phyloP scores from a whole-genome alignment of 306 rosid species.

The Geum urbanum region DNA sequence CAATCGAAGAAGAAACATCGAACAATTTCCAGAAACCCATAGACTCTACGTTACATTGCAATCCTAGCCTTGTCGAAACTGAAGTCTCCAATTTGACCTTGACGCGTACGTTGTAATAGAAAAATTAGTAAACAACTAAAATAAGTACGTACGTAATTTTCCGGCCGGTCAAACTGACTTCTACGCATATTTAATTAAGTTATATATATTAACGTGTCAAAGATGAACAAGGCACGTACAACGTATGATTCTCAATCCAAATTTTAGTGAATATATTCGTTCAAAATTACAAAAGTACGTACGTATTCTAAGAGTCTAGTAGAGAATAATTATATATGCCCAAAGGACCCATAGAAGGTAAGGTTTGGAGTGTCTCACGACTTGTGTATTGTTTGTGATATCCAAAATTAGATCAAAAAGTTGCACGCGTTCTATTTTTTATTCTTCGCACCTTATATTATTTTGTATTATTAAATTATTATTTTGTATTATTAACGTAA shows the following conservation, averaged over 20 bases:
- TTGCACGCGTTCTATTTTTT: no score
- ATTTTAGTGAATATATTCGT: background rate
- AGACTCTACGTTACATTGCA: no score
- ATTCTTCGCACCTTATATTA: no score
- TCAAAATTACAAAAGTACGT: background rate
- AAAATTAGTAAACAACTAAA: background rate
- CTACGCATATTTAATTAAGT: no score
- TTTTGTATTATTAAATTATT: no score
- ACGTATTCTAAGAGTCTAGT: background rate
- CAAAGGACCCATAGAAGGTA: no score
- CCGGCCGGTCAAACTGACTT: background rate
- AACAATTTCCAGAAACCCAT: background rate
- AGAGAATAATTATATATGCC: background rate
- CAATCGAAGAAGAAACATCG: constrained; percentile 6
- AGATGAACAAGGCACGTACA: background rate
- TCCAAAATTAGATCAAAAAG: no score
- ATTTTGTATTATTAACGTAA: no score
- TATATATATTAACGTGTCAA: constrained; percentile 8
- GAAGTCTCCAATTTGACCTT: constrained; percentile 1
- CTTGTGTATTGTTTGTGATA: no score
- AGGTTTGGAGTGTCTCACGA: no score
- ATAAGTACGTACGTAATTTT: background rate
- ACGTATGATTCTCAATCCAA: background rate
- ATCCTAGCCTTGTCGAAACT: background rate
- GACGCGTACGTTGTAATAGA: background rate